phyloP scores from a whole-genome alignment of 768 basidiomycete species.

The Tricholoma sp. region DNA sequence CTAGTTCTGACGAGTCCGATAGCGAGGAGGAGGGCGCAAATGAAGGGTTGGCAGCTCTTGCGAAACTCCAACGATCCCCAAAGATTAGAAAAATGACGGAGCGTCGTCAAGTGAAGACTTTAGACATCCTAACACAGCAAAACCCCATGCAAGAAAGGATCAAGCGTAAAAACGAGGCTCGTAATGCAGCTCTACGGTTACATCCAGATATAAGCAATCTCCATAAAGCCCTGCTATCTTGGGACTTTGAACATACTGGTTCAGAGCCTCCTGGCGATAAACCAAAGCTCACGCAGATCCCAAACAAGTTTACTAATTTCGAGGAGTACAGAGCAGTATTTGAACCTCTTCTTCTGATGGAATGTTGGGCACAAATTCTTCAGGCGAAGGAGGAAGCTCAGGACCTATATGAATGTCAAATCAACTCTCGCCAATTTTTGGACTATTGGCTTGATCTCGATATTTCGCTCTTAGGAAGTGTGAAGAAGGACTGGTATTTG shows the following conservation, averaged over 20 bases:
- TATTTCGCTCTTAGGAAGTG: conserved; percentile 47
- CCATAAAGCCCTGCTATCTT: conserved; percentile 74
- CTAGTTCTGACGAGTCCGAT: conserved; percentile 40
- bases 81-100: conserved; percentile 51
- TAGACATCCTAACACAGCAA: conserved; percentile 46
- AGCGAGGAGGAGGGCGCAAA: conserved; percentile 45
- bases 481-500: conserved; percentile 70
- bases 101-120: conserved; percentile 58
- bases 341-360: conserved; percentile 80
- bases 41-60: conserved; percentile 48
- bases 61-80: conserved; percentile 57
- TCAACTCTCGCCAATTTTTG: conserved; percentile 64
- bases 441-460: conserved; percentile 86
- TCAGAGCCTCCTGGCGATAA: conserved; percentile 54
- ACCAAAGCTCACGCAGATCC: conserved; percentile 40
- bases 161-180: conserved; percentile 55
- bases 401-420: conserved; percentile 53
- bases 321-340: conserved; percentile 70
- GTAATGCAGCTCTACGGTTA: conserved; percentile 60
- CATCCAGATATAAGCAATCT: conserved; percentile 80
- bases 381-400: conserved; percentile 68
- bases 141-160: conserved; percentile 47
- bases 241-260: conserved; percentile 75
- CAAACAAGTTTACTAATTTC: conserved; percentile 60
- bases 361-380: conserved; percentile 86